A percentile compares a stretch with the other conserved stretches of the same genome.
Conservation (phyloP, 2,329 filamentous ascomycete genomes). For the Fusarium burgessii region DNA sequence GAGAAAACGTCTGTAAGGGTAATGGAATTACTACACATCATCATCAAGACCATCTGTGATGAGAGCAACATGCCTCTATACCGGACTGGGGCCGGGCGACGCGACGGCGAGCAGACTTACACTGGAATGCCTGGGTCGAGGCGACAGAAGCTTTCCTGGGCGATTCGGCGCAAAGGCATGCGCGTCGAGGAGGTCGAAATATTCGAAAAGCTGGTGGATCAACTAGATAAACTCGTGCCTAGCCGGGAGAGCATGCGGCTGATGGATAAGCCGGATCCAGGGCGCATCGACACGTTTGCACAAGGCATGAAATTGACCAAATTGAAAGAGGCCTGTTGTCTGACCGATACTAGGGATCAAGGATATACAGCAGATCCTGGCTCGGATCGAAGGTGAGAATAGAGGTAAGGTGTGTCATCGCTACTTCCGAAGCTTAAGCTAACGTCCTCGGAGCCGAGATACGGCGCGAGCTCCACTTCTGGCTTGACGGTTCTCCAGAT, state of each 20-base stretch:
- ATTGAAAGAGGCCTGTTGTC: not conserved
- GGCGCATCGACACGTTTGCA: not conserved
- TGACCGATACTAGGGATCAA: not conserved
- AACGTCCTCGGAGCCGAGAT: no score
- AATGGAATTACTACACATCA: not conserved
- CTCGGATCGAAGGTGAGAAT: no score
- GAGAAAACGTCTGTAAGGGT: not conserved
- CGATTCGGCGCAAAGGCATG: not conserved
- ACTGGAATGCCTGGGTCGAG: not conserved
- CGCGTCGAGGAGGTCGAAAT: not conserved
- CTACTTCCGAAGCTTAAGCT: no score
- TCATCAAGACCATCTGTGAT: not conserved
- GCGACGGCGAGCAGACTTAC: not conserved
- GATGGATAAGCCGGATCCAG: not conserved
- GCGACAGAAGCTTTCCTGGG: not conserved
- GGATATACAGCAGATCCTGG: not conserved
- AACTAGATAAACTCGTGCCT: not conserved
- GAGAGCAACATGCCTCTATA: not conserved
- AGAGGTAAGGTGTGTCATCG: no score
- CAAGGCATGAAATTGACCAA: not conserved
- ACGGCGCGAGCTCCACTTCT: no score
- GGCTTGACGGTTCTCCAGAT: no score
- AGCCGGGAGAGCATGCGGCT: not conserved
- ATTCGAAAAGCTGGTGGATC: not conserved
- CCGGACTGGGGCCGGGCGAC: not conserved